Evolutionary conservation across 2,329 filamentous ascomycete genomes (phyloP).

Genomic region (Zopfia rhizophila): DNA sequence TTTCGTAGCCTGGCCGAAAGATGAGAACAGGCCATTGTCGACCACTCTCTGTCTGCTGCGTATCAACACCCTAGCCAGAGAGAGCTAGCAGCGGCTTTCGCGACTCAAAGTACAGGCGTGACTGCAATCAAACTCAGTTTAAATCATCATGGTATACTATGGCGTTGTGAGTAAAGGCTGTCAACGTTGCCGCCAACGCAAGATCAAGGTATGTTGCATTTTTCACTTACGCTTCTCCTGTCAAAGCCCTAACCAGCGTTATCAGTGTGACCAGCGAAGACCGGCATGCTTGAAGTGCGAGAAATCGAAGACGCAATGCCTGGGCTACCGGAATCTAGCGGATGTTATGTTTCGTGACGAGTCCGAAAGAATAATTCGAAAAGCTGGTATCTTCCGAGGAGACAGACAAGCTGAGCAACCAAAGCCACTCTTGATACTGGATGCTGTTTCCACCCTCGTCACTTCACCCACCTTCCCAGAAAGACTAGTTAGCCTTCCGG

Average conservation of each 20-base stretch:
- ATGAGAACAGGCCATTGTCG: too few species aligned
- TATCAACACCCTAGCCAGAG: too few species aligned
- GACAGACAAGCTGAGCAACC: background rate
- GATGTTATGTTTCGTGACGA: slow-evolving; percentile 39
- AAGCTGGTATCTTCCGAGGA: slow-evolving; percentile 1
- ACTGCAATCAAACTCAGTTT: background rate
- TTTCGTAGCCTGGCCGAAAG: too few species aligned
- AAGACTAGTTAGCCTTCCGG: too few species aligned
- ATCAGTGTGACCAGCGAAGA: slow-evolving; percentile 36
- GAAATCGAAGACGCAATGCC: slow-evolving; percentile 29
- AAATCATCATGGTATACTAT: slow-evolving; percentile 16
- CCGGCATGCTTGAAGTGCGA: slow-evolving; percentile 37
- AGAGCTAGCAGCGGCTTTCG: too few species aligned
- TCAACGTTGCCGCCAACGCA: slow-evolving; percentile 37
- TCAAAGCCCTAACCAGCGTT: background rate
- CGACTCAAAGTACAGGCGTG: background rate
- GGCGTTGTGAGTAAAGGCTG: slow-evolving; percentile 30
- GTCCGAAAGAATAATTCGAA: slow-evolving; percentile 28
- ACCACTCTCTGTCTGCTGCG: too few species aligned
- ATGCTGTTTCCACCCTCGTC: too few species aligned
- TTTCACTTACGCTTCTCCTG: background rate
- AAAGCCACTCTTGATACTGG: too few species aligned
- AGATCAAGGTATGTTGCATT: slow-evolving; percentile 31
- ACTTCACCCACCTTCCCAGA: too few species aligned
- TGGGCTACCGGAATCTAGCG: slow-evolving; percentile 35